A percentile compares a stretch with the other conserved stretches of the same genome.
Evolutionary conservation across 768 basidiomycete species (phyloP).

Genomic region (Leccinum variicolor): DNA sequence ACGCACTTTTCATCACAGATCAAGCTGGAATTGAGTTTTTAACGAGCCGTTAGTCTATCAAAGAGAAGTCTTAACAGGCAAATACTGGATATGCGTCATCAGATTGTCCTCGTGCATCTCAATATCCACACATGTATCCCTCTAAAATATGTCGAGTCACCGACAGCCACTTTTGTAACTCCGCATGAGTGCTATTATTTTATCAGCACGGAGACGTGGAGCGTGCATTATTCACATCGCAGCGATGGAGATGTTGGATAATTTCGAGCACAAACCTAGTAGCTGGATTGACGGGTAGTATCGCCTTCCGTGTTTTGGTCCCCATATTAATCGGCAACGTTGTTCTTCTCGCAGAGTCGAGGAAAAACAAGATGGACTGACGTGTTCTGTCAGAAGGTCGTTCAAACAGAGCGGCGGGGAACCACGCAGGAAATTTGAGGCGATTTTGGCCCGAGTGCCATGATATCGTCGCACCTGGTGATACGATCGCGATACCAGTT

Average conservation of each 20-base stretch:
- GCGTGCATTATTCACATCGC: constrained; percentile 8
- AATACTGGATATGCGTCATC: neutral
- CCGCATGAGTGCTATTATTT: too few species aligned
- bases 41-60: too few species aligned
- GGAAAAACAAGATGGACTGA: constrained; percentile 10
- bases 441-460: constrained; percentile 6
- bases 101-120: neutral
- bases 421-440: constrained; percentile 4
- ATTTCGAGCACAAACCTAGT: constrained; percentile 7
- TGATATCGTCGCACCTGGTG: too few species aligned
- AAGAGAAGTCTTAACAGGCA: neutral
- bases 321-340: neutral
- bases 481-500: neutral
- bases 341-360: neutral
- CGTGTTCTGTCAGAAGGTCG: neutral
- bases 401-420: constrained; percentile 1
- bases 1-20: neutral
- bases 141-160: neutral
- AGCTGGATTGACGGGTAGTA: neutral
- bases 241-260: neutral
- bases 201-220: neutral
- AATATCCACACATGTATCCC: neutral
- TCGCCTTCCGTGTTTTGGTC: constrained; percentile 4
- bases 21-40: constrained; percentile 5
- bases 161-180: neutral